These are phyloP conservation scores for Ammopiptanthus mongolicus DNA, from an alignment of 306 rosid genomes.

Conservation along the genomic window DNA sequence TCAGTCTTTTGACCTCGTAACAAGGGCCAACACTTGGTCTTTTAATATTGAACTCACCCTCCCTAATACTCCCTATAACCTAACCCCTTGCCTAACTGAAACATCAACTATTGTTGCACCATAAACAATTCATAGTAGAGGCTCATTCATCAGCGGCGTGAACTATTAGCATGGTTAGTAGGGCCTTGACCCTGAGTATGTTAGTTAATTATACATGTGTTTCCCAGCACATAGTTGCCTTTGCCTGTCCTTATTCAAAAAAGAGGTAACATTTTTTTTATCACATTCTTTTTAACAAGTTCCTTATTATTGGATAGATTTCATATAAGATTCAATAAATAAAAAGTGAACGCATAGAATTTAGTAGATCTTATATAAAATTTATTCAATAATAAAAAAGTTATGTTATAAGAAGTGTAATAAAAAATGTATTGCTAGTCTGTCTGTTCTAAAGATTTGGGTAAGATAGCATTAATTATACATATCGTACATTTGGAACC, in stretches of 20 bases:
- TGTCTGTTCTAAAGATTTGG: no score
- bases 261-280: no score
- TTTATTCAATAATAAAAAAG: no score
- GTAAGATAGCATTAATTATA: conserved; percentile 17
- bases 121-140: not conserved
- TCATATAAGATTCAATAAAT: no score
- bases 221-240: conserved; percentile 1
- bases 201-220: not conserved
- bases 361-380: no score
- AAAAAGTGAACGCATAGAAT: no score
- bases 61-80: conserved; percentile 18
- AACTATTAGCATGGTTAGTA: not conserved
- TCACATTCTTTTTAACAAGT: no score
- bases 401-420: no score
- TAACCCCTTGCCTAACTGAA: conserved; percentile 18
- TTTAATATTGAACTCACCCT: conserved; percentile 17
- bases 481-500: conserved; percentile 3
- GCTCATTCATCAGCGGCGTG: not conserved
- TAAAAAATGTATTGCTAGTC: no score
- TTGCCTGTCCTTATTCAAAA: conserved; percentile 6
- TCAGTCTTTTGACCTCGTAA: conserved; percentile 54
- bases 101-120: not conserved
- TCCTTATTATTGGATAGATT: no score
- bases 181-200: not conserved
- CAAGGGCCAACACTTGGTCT: conserved; percentile 35